phyloP scores from a whole-genome alignment of 2,329 filamentous ascomycete species.

The Aureobasidium sp. region DNA sequence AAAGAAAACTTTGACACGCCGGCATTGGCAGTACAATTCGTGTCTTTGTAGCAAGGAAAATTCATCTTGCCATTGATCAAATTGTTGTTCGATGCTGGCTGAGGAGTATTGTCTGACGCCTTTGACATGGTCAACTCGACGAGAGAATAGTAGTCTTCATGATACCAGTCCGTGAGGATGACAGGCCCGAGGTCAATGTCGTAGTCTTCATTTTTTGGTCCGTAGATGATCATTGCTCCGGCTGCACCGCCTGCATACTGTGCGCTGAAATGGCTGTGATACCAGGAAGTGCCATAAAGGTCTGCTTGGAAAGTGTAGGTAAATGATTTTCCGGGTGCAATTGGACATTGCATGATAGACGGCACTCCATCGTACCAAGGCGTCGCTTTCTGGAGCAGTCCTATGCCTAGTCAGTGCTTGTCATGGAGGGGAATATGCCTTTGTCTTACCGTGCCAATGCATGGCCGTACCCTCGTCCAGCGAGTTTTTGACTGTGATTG shows the following conservation, averaged over 20 bases:
- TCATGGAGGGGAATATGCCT: not conserved
- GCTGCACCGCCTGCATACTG: conserved; percentile 41
- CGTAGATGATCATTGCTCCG: conserved; percentile 37
- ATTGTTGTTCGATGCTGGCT: conserved; percentile 37
- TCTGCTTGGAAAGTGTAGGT: conserved; percentile 52
- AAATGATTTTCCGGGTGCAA: conserved; percentile 43
- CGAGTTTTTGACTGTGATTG: conserved; percentile 48
- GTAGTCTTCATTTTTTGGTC: conserved; percentile 39
- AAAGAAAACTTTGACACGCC: conserved; percentile 24
- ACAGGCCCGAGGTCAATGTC: conserved; percentile 29
- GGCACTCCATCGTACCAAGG: conserved; percentile 52
- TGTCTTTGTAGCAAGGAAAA: conserved; percentile 21
- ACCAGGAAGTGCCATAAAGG: conserved; percentile 38
- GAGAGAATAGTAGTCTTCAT: conserved; percentile 22
- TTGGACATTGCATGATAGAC: conserved; percentile 40
- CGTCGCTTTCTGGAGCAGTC: conserved; percentile 44
- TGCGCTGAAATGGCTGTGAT: conserved; percentile 37
- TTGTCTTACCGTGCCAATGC: conserved; percentile 51
- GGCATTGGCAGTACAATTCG: conserved; percentile 26
- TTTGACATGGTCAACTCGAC: conserved; percentile 24
- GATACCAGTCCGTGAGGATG: conserved; percentile 28
- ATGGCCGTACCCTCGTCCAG: conserved; percentile 52
- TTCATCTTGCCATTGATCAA: conserved; percentile 36
- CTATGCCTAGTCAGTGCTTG: not conserved
- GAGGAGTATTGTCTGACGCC: conserved; percentile 24